Percentiles rank a stretch among this genome's conserved stretches.
Evolutionary conservation across 768 basidiomycete species (phyloP).

Genomic region (Panus rudis): DNA sequence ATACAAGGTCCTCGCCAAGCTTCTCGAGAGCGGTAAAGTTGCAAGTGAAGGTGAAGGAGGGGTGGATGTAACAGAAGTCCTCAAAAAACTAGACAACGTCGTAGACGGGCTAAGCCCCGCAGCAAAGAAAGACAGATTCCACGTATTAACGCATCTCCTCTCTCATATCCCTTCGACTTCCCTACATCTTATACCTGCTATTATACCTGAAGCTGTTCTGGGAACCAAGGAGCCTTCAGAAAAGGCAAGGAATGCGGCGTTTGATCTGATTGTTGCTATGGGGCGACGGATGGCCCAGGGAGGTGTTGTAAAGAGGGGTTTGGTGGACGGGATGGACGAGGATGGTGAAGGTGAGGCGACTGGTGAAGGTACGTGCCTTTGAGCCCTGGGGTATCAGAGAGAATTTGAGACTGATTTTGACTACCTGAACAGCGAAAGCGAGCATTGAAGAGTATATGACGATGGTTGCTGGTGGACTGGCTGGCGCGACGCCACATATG

Average conservation of each 20-base stretch:
- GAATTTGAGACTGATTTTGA: slow-evolving; percentile 1
- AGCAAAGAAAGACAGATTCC: slow-evolving; percentile 91
- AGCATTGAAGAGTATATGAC: slow-evolving; percentile 90
- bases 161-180: slow-evolving; percentile 58
- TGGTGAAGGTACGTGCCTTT: slow-evolving; percentile 39
- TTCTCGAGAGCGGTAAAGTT: slow-evolving; percentile 61
- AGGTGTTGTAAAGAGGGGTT: slow-evolving; percentile 68
- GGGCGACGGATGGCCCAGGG: slow-evolving; percentile 86
- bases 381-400: too few species aligned
- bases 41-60: too few species aligned
- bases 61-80: slow-evolving; percentile 49
- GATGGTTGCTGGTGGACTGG: slow-evolving; percentile 93
- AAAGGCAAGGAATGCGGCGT: slow-evolving; percentile 82
- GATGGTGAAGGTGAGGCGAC: slow-evolving; percentile 35
- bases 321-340: slow-evolving; percentile 82
- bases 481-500: slow-evolving; percentile 93
- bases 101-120: slow-evolving; percentile 65
- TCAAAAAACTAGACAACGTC: slow-evolving; percentile 60
- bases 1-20: slow-evolving; percentile 81
- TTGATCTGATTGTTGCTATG: slow-evolving; percentile 87
- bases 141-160: slow-evolving; percentile 64
- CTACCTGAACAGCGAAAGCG: slow-evolving; percentile 46
- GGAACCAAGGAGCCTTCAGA: slow-evolving; percentile 97
- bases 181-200: slow-evolving; percentile 77
- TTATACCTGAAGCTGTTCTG: slow-evolving; percentile 91